Percentiles rank a stretch among this genome's conserved stretches.
phyloP scores from a whole-genome alignment of 2,329 filamentous ascomycete genomes.

The Aspergillus sp. region DNA sequence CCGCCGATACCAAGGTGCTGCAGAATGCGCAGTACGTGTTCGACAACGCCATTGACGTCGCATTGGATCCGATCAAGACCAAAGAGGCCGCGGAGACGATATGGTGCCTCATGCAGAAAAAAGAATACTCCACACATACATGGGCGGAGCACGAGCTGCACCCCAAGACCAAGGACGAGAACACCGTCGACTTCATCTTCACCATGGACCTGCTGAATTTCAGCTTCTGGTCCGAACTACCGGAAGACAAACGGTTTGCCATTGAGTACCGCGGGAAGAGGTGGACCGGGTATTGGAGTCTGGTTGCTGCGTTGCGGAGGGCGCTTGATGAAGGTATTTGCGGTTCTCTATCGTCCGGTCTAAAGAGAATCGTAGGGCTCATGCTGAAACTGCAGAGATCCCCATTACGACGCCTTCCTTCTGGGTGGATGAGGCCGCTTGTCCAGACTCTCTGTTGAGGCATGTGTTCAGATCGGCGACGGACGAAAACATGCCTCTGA shows the following conservation, averaged over 20 bases:
- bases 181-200: constrained; percentile 84
- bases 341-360: neutral
- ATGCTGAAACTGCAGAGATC: constrained; percentile 48
- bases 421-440: constrained; percentile 70
- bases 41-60: constrained; percentile 87
- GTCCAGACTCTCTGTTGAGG: constrained; percentile 61
- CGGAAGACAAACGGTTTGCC: constrained; percentile 62
- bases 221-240: constrained; percentile 78
- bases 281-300: constrained; percentile 94
- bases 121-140: constrained; percentile 69
- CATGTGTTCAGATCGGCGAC: constrained; percentile 82
- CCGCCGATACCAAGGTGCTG: constrained; percentile 72
- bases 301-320: constrained; percentile 77
- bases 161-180: constrained; percentile 69
- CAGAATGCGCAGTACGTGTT: constrained; percentile 76
- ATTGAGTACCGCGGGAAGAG: constrained; percentile 69
- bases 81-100: constrained; percentile 75
- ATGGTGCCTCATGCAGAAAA: constrained; percentile 71
- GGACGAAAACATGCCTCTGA: constrained; percentile 75
- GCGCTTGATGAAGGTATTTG: constrained; percentile 73
- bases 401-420: constrained; percentile 82
- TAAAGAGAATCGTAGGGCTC: neutral
- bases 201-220: constrained; percentile 97
- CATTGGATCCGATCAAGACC: constrained; percentile 71
- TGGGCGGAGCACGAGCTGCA: constrained; percentile 89